These are phyloP conservation scores for Mycena chlorophos DNA, from an alignment of 768 basidiomycete genomes.

Conservation along the genomic window DNA sequence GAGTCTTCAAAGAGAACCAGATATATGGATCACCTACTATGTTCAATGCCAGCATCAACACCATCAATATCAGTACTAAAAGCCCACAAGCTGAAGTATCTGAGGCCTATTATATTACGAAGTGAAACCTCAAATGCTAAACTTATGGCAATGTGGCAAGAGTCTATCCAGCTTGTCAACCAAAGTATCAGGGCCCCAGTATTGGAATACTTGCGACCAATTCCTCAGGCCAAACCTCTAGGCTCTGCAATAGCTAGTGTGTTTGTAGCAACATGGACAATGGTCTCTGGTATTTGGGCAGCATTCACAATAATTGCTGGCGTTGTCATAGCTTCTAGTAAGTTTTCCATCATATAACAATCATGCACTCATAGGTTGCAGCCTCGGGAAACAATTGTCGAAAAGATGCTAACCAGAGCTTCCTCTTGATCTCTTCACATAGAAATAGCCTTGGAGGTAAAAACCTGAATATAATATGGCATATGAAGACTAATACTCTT, in stretches of 20 bases:
- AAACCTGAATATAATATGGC: no score
- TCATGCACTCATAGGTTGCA: no score
- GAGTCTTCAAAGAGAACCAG: not conserved
- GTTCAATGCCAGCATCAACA: not conserved
- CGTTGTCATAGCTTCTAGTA: no score
- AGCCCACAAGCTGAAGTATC: no score
- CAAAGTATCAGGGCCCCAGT: not conserved
- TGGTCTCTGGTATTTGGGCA: slow-evolving; percentile 5
- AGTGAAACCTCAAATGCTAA: not conserved
- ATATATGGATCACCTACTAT: not conserved
- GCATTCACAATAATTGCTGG: no score
- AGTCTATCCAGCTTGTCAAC: not conserved
- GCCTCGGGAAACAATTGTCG: no score
- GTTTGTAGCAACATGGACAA: slow-evolving; percentile 6
- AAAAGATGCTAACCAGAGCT: no score
- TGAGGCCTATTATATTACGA: no score
- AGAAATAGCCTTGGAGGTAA: no score
- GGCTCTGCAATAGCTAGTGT: slow-evolving; percentile 10
- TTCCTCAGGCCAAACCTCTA: slow-evolving; percentile 1
- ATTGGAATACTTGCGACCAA: slow-evolving; percentile 1
- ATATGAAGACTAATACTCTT: no score
- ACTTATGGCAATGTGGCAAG: slow-evolving; percentile 1
- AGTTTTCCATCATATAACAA: no score
- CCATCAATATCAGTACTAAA: not conserved
- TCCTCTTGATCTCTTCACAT: no score